These are phyloP conservation scores for Penicillium samsonianum DNA, from an alignment of 495 filamentous ascomycete species.

Conservation along the genomic window DNA sequence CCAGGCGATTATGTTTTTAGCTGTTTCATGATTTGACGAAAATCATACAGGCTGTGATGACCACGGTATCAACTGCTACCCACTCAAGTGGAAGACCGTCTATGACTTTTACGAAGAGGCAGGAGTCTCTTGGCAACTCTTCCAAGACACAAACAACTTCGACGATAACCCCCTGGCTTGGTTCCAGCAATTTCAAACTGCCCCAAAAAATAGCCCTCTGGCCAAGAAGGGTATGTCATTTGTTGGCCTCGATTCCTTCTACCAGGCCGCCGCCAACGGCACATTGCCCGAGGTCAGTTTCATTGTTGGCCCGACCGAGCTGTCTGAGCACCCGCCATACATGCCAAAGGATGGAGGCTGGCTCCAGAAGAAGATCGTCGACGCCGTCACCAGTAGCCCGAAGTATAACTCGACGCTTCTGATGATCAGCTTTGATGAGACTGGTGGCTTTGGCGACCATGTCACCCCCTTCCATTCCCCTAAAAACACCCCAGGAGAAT, in stretches of 20 bases:
- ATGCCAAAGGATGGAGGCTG: conserved; percentile 57
- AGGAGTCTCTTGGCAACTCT: conserved; percentile 57
- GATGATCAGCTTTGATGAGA: conserved; percentile 58
- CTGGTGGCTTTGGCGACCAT: conserved; percentile 58
- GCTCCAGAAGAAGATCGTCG: conserved; percentile 56
- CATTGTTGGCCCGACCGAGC: conserved; percentile 53
- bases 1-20: neutral
- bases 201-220: conserved; percentile 36
- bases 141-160: conserved; percentile 56
- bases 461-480: conserved; percentile 56
- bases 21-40: neutral
- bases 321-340: conserved; percentile 57
- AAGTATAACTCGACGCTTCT: conserved; percentile 51
- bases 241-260: conserved; percentile 50
- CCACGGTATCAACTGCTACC: conserved; percentile 51
- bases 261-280: conserved; percentile 51
- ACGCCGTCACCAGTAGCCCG: conserved; percentile 52
- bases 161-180: conserved; percentile 57
- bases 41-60: conserved; percentile 43
- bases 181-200: conserved; percentile 57
- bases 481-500: conserved; percentile 52
- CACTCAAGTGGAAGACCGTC: conserved; percentile 56
- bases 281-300: conserved; percentile 54
- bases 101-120: conserved; percentile 54
- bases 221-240: conserved; percentile 48